phyloP scores from a whole-genome alignment of 129 eudicot species.

The Artemisia argyi region DNA sequence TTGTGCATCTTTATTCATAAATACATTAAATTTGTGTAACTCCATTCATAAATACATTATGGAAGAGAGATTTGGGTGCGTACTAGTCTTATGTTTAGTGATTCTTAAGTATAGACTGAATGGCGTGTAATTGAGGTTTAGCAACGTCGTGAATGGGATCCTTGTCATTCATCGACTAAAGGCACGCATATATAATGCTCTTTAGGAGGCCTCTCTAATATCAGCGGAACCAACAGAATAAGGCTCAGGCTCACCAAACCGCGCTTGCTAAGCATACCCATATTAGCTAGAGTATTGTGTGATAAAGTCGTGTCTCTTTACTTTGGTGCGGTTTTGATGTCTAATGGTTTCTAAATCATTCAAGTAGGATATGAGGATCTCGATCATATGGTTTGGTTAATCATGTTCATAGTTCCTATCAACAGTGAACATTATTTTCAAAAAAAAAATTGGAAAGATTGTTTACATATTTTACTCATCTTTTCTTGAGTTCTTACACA shows the following conservation, averaged over 20 bases:
- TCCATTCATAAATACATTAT: too few species aligned
- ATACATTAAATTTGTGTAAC: too few species aligned
- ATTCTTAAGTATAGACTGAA: constrained; percentile 49
- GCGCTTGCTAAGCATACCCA: constrained; percentile 47
- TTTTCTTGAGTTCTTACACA: too few species aligned
- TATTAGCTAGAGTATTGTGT: not conserved
- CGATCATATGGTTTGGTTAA: too few species aligned
- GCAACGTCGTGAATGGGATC: constrained; percentile 97
- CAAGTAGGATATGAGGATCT: not conserved
- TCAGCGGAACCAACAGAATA: constrained; percentile 82
- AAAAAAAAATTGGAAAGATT: too few species aligned
- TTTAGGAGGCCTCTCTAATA: constrained; percentile 89
- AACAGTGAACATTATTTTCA: too few species aligned
- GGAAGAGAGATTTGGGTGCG: too few species aligned
- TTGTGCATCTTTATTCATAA: too few species aligned
- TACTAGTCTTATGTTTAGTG: too few species aligned
- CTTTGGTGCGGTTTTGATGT: not conserved
- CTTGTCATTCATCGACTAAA: constrained; percentile 91
- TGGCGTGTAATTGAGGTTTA: constrained; percentile 97
- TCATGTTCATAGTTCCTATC: too few species aligned
- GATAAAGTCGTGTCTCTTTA: not conserved
- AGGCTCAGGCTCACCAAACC: constrained; percentile 63
- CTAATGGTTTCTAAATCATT: not conserved
- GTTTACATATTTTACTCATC: too few species aligned
- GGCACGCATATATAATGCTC: constrained; percentile 81